Evolutionary conservation across 176 grass and related monocot species (phyloP), one percentile per base, ranked within the genome.

Genomic region (Olyra latifolia): DNA sequence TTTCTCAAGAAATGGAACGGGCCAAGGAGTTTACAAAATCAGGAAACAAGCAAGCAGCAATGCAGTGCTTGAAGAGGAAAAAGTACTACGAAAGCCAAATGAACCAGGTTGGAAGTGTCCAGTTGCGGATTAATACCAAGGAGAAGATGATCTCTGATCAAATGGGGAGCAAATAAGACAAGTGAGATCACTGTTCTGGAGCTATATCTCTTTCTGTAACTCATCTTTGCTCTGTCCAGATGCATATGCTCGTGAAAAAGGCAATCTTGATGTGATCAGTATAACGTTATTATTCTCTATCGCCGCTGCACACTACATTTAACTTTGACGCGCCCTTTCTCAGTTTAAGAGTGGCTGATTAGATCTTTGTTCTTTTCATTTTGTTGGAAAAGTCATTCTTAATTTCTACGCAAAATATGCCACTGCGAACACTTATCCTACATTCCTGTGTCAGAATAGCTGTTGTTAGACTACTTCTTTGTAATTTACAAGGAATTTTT

Each of bases 21-120:
- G 95, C 92, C 40, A 98, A 94, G 52, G 83, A 89, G 78, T 94
- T 94, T 20, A 83, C 80, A 19, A 92, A 85, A 88, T 74, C 85
- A 48, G 89, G 81, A 75, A 98, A 98, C 57, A 94, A 90, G 63
- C 87, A 91, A 85, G 92, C 92, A n/a, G 85, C 85, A 77, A 82
- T 91, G 62, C 85, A 94, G 54, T 98, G 95, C 71, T 71, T 98
- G 74, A 98, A 98, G 72, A 94, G 92, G 86, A 98, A 98, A 58
- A 98, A 52, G 38, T 98, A 92, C 80, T 98, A 94, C 41, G 92
- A 92, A 85, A 84, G 82, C 50, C 87, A 98, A 76, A 86, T 98
- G 92, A 91, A 87, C 57, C 79, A 92, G 79, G 82, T 91, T 82
- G 85, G 89, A 82, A 90, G 83, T 80, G 87, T 98, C 69, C 92